Evolutionary conservation across 208 protist species (phyloP).

Genomic region (Blastocrithidia nonstop): DNA sequence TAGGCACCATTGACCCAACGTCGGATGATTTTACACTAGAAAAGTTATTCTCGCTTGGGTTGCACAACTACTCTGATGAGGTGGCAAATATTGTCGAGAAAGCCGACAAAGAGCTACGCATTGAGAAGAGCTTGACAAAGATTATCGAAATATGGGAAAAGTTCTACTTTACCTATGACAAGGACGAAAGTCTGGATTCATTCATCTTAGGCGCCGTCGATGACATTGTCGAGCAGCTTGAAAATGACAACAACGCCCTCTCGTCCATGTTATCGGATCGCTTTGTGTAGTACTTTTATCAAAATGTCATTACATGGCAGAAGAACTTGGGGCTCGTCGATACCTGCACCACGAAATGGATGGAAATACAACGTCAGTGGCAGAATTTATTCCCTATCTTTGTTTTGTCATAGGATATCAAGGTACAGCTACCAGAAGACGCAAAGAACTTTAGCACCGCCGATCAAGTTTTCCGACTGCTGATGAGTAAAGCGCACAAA

Average conservation of each 20-base stretch:
- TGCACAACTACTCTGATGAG: slow-evolving; percentile 94
- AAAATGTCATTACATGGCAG: slow-evolving; percentile 92
- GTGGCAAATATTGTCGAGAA: slow-evolving; percentile 95
- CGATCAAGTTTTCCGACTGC: slow-evolving; percentile 76
- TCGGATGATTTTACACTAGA: slow-evolving; percentile 87
- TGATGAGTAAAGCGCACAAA: slow-evolving; percentile 87
- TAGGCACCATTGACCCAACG: slow-evolving; percentile 77
- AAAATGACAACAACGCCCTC: slow-evolving; percentile 90
- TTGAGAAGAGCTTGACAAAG: slow-evolving; percentile 93
- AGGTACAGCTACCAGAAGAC: slow-evolving; percentile 93
- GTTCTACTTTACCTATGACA: slow-evolving; percentile 85
- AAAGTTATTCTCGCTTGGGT: slow-evolving; percentile 91
- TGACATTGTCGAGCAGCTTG: slow-evolving; percentile 91
- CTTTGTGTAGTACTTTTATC: slow-evolving; percentile 94
- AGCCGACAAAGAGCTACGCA: slow-evolving; percentile 93
- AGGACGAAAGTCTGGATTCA: slow-evolving; percentile 71
- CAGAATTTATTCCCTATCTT: slow-evolving; percentile 97
- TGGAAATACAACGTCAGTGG: slow-evolving; percentile 95
- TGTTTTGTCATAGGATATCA: slow-evolving; percentile 95
- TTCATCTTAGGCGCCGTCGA: slow-evolving; percentile 85
- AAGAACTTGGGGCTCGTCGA: slow-evolving; percentile 91
- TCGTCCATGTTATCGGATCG: slow-evolving; percentile 93
- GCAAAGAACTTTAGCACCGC: slow-evolving; percentile 89
- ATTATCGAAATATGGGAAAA: slow-evolving; percentile 92
- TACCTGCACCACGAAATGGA: slow-evolving; percentile 91